Evolutionary conservation across 169 alveolate genomes (phyloP).

Genomic region (Plasmodium gaboni): DNA sequence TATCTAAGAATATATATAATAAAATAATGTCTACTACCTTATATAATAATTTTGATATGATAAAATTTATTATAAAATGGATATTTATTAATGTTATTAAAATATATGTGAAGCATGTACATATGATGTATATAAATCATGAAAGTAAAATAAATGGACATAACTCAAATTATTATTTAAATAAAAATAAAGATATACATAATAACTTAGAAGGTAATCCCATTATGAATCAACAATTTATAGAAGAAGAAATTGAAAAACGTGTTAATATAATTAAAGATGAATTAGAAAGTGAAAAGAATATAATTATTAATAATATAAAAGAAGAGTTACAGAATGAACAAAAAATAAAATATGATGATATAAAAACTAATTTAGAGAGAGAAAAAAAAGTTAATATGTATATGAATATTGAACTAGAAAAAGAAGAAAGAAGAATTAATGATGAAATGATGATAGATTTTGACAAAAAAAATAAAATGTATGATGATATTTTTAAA

Average conservation of each 20-base stretch:
- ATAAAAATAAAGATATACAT: too few relatives aligned
- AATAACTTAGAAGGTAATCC: too few relatives aligned
- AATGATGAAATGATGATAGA: too few relatives aligned
- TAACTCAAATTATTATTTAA: too few relatives aligned
- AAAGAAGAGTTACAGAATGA: conserved; percentile 14
- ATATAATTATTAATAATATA: background rate
- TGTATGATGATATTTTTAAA: background rate
- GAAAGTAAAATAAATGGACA: too few relatives aligned
- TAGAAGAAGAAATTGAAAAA: conserved; percentile 1
- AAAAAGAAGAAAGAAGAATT: conserved; percentile 1
- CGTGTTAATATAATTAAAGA: background rate
- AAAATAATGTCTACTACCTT: too few relatives aligned
- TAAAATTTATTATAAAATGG: too few relatives aligned
- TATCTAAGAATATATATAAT: too few relatives aligned
- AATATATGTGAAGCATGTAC: too few relatives aligned
- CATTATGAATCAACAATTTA: background rate
- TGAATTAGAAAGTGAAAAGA: conserved; percentile 19
- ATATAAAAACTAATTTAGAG: background rate
- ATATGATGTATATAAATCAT: too few relatives aligned
- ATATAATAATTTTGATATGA: too few relatives aligned
- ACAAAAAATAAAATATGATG: background rate
- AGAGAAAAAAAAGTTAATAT: conserved; percentile 1
- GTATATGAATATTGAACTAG: background rate
- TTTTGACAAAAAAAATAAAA: conserved; percentile 58
- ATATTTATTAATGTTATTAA: too few relatives aligned